A percentile compares a stretch with the other conserved stretches of the same genome.
These are phyloP conservation scores for Conidiobolus incongruus DNA, from an alignment of 371 early-diverging fungal genomes.

Conservation along the genomic window DNA sequence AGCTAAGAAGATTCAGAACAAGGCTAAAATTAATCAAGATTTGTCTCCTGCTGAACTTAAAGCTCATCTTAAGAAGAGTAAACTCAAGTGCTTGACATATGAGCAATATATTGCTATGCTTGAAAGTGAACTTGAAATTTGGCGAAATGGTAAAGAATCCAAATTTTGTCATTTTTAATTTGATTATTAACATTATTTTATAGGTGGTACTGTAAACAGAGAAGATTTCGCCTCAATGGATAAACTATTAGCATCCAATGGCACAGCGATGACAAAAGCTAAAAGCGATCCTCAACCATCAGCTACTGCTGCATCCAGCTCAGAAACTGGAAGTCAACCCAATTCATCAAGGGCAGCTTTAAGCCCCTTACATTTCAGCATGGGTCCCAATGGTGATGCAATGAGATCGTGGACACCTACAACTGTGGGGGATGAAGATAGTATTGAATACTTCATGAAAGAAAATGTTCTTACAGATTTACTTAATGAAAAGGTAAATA, in stretches of 20 bases:
- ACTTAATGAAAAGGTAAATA: too few species aligned
- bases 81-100: constrained; percentile 49
- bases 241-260: not conserved
- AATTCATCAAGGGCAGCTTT: too few species aligned
- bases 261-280: constrained; percentile 12
- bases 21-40: constrained; percentile 93
- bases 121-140: constrained; percentile 66
- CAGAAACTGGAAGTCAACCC: too few species aligned
- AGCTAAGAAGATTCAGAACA: constrained; percentile 96
- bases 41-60: constrained; percentile 84
- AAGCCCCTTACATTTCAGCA: too few species aligned
- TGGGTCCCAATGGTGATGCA: too few species aligned
- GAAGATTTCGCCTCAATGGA: constrained; percentile 42
- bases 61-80: constrained; percentile 65
- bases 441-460: too few species aligned
- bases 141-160: constrained; percentile 49
- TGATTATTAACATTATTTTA: not conserved
- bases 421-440: too few species aligned
- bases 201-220: constrained; percentile 40
- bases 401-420: too few species aligned
- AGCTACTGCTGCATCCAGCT: constrained; percentile 4
- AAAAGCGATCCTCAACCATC: constrained; percentile 7
- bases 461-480: too few species aligned
- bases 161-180: not conserved
- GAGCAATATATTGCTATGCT: constrained; percentile 60